phyloP scores from a whole-genome alignment of 495 filamentous ascomycete species.

The Podospora pseudopauciseta region DNA sequence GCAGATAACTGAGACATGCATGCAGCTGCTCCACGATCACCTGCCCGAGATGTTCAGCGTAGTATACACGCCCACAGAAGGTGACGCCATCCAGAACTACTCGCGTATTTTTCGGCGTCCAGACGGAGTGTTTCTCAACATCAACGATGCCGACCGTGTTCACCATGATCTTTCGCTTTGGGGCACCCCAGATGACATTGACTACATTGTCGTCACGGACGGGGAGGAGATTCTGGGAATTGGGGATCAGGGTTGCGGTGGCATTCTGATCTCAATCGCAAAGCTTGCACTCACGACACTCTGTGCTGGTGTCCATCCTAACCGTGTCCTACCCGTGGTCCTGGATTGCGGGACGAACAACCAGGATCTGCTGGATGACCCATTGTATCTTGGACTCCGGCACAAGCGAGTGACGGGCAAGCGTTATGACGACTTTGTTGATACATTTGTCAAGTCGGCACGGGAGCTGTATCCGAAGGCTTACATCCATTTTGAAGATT shows the following conservation, averaged over 20 bases:
- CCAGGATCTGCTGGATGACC: slow-evolving; percentile 68
- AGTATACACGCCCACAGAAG: slow-evolving; percentile 89
- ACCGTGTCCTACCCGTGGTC: slow-evolving; percentile 73
- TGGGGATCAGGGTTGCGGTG: slow-evolving; percentile 87
- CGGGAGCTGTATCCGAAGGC: slow-evolving; percentile 71
- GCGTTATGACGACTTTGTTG: slow-evolving; percentile 76
- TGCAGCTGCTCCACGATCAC: slow-evolving; percentile 43
- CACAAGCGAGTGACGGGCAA: slow-evolving; percentile 62
- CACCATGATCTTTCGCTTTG: slow-evolving; percentile 63
- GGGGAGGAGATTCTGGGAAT: slow-evolving; percentile 75
- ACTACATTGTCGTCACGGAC: slow-evolving; percentile 81
- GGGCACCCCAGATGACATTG: slow-evolving; percentile 67
- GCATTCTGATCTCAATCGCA: slow-evolving; percentile 78
- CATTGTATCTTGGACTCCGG: slow-evolving; percentile 74
- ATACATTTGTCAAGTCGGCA: slow-evolving; percentile 64
- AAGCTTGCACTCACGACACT: slow-evolving; percentile 80
- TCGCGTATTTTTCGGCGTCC: slow-evolving; percentile 74
- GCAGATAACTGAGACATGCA: not conserved
- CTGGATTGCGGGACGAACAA: slow-evolving; percentile 90
- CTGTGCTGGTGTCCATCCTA: slow-evolving; percentile 81
- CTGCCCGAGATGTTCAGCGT: slow-evolving; percentile 78
- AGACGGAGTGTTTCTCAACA: slow-evolving; percentile 62
- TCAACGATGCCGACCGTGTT: slow-evolving; percentile 55
- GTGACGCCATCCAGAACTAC: slow-evolving; percentile 85
- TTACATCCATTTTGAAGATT: slow-evolving; percentile 78